Evolutionary conservation across 129 eudicot species (phyloP).

Genomic region (Heracleum sosnowskyi): DNA sequence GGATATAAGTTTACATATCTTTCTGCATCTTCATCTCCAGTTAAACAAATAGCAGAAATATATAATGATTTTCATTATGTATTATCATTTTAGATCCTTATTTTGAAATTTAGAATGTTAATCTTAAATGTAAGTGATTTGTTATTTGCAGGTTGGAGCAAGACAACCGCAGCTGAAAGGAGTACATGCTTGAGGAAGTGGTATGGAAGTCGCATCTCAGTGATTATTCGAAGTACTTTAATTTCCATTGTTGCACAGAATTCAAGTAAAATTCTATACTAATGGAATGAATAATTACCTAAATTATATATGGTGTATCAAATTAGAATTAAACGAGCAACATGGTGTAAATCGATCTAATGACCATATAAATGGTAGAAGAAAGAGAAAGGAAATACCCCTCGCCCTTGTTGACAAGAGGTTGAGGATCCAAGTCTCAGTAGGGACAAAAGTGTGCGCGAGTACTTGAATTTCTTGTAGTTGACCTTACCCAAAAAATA

Average conservation of each 20-base stretch:
- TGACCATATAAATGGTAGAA: not conserved
- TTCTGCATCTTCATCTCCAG: not conserved
- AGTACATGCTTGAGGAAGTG: slow-evolving; percentile 74
- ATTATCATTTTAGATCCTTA: not conserved
- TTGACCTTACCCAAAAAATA: not conserved
- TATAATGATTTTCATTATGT: not conserved
- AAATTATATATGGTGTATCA: not conserved
- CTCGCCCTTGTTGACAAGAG: not conserved
- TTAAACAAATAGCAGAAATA: not conserved
- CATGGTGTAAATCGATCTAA: not conserved
- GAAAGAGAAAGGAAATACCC: not conserved
- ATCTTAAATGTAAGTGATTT: slow-evolving; percentile 4
- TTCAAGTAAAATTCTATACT: not conserved
- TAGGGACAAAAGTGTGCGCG: not conserved
- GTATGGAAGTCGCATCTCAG: slow-evolving; percentile 25
- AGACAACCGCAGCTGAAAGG: slow-evolving; percentile 72
- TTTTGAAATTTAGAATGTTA: not conserved
- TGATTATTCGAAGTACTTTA: slow-evolving; percentile 5
- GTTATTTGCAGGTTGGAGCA: slow-evolving; percentile 70
- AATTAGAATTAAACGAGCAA: not conserved
- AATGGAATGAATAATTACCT: not conserved
- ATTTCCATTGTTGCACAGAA: not conserved
- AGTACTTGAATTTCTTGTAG: not conserved
- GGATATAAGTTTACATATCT: not conserved
- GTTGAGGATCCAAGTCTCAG: not conserved